phyloP scores from a whole-genome alignment of 176 grass and related monocot genomes.

The Saccharum spontaneum region DNA sequence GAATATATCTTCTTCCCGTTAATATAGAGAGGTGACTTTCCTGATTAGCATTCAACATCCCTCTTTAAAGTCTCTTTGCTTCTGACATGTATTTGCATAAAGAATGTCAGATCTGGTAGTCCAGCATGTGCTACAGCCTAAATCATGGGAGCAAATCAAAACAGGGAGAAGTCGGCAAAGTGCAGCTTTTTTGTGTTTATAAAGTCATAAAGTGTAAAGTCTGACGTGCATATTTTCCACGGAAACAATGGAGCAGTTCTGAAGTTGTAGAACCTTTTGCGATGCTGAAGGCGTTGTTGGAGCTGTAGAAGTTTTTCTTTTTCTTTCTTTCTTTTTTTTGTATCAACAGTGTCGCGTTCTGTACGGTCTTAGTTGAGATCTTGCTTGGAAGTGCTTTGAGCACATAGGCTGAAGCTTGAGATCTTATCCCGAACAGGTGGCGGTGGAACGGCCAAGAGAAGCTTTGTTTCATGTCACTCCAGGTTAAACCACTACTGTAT shows the following conservation, averaged over 20 bases:
- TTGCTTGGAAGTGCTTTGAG: not conserved
- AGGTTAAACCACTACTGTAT: not conserved
- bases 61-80: not conserved
- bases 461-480: not conserved
- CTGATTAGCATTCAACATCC: not conserved
- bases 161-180: not conserved
- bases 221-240: conserved; percentile 26
- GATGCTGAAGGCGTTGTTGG: not conserved
- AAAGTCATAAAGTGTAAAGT: not conserved
- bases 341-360: not conserved
- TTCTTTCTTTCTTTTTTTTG: too few species aligned
- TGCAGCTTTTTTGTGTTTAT: not conserved
- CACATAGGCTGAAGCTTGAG: not conserved
- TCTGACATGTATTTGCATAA: not conserved
- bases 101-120: not conserved
- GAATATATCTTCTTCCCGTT: conserved; percentile 88
- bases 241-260: not conserved
- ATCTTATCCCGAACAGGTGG: not conserved
- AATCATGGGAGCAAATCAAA: not conserved
- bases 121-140: not conserved
- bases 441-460: not conserved
- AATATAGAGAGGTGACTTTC: conserved; percentile 68
- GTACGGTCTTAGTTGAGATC: not conserved
- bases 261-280: not conserved
- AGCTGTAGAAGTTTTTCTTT: not conserved